These are phyloP conservation scores for Yamadazyma atlantica DNA, from an alignment of 1,139 yeast genomes.

Conservation along the genomic window DNA sequence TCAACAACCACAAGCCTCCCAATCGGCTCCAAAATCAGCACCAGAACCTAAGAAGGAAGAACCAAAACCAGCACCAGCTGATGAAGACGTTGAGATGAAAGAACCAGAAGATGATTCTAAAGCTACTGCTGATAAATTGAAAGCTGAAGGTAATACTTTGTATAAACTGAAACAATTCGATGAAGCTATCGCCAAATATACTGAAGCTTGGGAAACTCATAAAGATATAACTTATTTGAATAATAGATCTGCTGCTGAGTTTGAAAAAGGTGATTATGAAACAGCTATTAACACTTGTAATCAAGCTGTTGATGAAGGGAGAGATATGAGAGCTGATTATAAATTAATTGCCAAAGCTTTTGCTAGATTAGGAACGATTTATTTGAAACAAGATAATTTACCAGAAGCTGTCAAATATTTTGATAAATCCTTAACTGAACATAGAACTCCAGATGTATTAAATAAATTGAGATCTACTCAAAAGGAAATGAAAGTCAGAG, in stretches of 20 bases:
- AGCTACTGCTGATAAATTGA: conserved; percentile 71
- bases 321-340: conserved; percentile 89
- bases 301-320: conserved; percentile 83
- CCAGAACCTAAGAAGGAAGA: conserved; percentile 28
- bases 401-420: conserved; percentile 73
- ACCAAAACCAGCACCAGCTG: conserved; percentile 21
- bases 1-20: conserved; percentile 18
- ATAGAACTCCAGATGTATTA: conserved; percentile 92
- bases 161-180: conserved; percentile 90
- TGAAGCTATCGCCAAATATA: conserved; percentile 84
- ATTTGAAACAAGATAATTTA: conserved; percentile 73
- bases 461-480: conserved; percentile 86
- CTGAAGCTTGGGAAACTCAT: conserved; percentile 80
- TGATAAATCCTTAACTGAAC: conserved; percentile 94
- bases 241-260: conserved; percentile 97
- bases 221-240: conserved; percentile 91
- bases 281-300: conserved; percentile 79
- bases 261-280: conserved; percentile 90
- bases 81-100: conserved; percentile 38
- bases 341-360: conserved; percentile 89
- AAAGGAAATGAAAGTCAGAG: conserved; percentile 76
- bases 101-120: conserved; percentile 33
- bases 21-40: too few relatives aligned
- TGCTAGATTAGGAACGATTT: conserved; percentile 85
- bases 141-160: conserved; percentile 81